Conservation (phyloP, 306 rosid species). For the Coriaria nepalensis region DNA sequence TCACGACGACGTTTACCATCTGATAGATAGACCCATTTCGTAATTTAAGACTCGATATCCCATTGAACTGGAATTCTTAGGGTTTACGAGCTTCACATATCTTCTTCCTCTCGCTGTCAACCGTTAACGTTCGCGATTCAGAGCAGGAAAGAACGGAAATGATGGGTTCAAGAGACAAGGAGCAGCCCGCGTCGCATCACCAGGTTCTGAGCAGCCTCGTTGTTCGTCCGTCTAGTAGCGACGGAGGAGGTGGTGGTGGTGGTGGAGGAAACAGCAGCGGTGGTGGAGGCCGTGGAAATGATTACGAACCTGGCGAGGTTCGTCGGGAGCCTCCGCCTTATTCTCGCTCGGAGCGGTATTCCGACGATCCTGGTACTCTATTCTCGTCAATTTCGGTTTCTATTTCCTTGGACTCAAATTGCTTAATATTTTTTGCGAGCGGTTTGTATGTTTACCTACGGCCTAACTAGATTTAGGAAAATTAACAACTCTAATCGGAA, state of each 20-base stretch:
- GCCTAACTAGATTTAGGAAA: too few relatives aligned
- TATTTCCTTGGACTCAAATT: conserved; percentile 2
- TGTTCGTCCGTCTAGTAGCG: conserved; percentile 35
- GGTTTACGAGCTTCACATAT: conserved; percentile 13
- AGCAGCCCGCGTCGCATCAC: conserved; percentile 28
- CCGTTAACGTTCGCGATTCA: conserved; percentile 10
- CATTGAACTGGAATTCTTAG: conserved; percentile 3
- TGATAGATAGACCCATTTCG: conserved; percentile 5
- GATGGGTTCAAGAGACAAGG: conserved; percentile 41
- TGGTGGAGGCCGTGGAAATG: conserved; percentile 28
- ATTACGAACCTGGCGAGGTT: conserved; percentile 45
- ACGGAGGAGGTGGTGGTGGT: conserved; percentile 23
- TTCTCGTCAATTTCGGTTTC: background rate
- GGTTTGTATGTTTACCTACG: too few relatives aligned
- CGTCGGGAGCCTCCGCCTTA: conserved; percentile 33
- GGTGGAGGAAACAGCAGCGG: conserved; percentile 12
- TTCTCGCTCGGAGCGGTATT: conserved; percentile 32
- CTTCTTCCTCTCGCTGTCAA: conserved; percentile 1
- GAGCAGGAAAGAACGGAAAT: background rate
- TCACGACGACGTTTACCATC: too few relatives aligned
- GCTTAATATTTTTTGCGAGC: background rate
- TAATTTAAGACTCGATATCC: conserved; percentile 7
- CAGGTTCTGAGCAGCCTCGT: conserved; percentile 53
- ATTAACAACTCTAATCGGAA: too few relatives aligned
- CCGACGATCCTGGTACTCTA: conserved; percentile 31